Evolutionary conservation across 164 flowering plant genomes (phyloP).

Genomic region (Berberis thunbergii): DNA sequence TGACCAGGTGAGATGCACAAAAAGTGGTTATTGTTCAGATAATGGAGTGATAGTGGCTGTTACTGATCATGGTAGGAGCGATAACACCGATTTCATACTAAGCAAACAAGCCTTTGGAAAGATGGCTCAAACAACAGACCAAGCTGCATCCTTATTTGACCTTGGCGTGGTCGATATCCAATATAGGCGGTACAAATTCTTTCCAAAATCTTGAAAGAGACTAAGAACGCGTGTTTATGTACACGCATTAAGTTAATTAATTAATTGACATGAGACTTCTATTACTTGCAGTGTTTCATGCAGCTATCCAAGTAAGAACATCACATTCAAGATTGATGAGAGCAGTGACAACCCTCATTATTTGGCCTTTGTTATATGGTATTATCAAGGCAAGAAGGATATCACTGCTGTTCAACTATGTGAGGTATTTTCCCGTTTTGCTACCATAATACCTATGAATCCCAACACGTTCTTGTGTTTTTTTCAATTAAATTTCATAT

Average conservation of each 20-base stretch:
- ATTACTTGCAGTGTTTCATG: constrained; percentile 59
- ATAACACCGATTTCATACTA: constrained; percentile 16
- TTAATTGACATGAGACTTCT: background rate
- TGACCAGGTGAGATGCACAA: constrained; percentile 64
- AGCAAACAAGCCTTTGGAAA: no score
- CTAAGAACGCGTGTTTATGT: no score
- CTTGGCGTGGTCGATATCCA: no score
- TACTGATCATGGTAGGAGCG: constrained; percentile 63
- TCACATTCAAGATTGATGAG: constrained; percentile 67
- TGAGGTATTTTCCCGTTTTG: constrained; percentile 34
- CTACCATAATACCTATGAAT: background rate
- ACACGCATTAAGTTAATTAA: background rate
- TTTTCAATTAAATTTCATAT: no score
- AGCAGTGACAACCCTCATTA: constrained; percentile 62
- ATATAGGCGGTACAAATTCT: no score
- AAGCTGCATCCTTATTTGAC: no score
- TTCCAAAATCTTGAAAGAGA: no score
- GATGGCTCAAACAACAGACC: no score
- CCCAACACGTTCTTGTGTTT: background rate
- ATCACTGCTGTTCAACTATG: constrained; percentile 79
- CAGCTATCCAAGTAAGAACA: constrained; percentile 66
- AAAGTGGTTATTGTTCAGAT: constrained; percentile 60
- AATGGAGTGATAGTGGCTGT: constrained; percentile 67
- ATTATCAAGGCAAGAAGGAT: constrained; percentile 71
- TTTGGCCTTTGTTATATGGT: constrained; percentile 63